Evolutionary conservation across 352 stramenopile genomes (phyloP).

Genomic region (Phytopythium mirpurense): DNA sequence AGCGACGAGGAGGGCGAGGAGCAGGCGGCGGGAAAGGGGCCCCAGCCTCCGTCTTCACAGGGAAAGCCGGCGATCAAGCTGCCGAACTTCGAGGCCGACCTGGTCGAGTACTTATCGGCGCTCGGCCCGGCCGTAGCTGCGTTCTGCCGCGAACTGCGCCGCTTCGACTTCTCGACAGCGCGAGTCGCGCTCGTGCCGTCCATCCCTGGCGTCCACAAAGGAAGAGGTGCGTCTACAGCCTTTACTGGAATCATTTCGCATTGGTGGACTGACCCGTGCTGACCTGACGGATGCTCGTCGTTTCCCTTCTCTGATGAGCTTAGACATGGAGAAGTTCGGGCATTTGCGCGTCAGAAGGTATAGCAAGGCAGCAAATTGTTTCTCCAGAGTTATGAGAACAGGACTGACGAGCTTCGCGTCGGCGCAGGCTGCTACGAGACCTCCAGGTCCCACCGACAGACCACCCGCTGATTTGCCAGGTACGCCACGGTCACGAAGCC

Average conservation of each 20-base stretch:
- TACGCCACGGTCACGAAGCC: conserved; percentile 5
- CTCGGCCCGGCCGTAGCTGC: conserved; percentile 34
- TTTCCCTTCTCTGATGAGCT: neutral
- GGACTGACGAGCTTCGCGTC: neutral
- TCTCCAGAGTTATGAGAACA: neutral
- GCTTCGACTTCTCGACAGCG: conserved; percentile 63
- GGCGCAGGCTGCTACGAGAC: conserved; percentile 39
- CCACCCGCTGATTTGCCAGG: conserved; percentile 69
- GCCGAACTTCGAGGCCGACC: conserved; percentile 56
- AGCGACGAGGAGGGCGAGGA: conserved; percentile 17
- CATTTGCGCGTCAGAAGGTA: conserved; percentile 69
- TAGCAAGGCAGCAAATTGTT: conserved; percentile 4
- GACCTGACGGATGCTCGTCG: too few relatives aligned
- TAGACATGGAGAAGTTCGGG: conserved; percentile 82
- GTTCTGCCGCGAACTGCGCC: conserved; percentile 44
- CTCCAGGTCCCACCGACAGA: conserved; percentile 41
- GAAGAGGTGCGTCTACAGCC: conserved; percentile 31
- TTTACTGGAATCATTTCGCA: neutral
- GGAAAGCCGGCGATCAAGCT: neutral
- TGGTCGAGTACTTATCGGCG: conserved; percentile 53
- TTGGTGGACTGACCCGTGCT: neutral
- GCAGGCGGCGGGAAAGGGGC: neutral
- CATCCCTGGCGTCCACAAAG: conserved; percentile 63
- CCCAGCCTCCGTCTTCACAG: neutral
- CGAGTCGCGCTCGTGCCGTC: conserved; percentile 57